phyloP scores from a whole-genome alignment of 2,329 filamentous ascomycete genomes.

The Alternaria angustiovoidea region DNA sequence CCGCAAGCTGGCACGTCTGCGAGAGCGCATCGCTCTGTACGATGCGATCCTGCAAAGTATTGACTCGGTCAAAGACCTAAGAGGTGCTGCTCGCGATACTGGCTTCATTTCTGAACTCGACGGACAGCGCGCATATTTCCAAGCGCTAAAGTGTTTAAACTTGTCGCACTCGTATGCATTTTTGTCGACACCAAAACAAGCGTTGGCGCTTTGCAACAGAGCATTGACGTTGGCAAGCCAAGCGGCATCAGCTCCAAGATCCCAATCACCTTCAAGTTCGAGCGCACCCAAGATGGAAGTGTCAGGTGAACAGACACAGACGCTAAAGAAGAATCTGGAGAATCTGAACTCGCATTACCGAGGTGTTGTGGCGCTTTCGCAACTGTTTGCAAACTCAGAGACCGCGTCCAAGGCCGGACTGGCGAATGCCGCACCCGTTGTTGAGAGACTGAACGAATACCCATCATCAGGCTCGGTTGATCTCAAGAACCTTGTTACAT shows the following conservation, averaged over 20 bases:
- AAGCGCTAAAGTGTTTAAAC: slow-evolving; percentile 85
- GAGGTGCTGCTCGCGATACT: slow-evolving; percentile 86
- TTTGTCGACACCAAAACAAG: slow-evolving; percentile 74
- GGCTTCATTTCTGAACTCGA: slow-evolving; percentile 79
- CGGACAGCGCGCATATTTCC: slow-evolving; percentile 82
- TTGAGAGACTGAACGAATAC: slow-evolving; percentile 80
- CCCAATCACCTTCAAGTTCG: slow-evolving; percentile 40
- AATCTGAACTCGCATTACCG: slow-evolving; percentile 81
- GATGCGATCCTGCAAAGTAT: slow-evolving; percentile 91
- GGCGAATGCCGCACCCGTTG: slow-evolving; percentile 65
- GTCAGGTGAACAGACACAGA: slow-evolving; percentile 63
- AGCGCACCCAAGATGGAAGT: slow-evolving; percentile 74
- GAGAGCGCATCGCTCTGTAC: slow-evolving; percentile 88
- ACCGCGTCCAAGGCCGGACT: slow-evolving; percentile 57
- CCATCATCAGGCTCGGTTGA: slow-evolving; percentile 72
- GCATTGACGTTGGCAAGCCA: slow-evolving; percentile 69
- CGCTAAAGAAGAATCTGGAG: slow-evolving; percentile 69
- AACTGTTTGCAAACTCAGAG: slow-evolving; percentile 62
- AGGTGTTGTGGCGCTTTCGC: slow-evolving; percentile 83
- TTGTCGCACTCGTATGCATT: slow-evolving; percentile 86
- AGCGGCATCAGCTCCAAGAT: slow-evolving; percentile 54
- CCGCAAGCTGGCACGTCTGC: slow-evolving; percentile 78
- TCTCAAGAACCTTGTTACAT: slow-evolving; percentile 81
- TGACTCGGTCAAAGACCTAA: slow-evolving; percentile 86
- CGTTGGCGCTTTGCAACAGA: slow-evolving; percentile 83